Evolutionary conservation across 345 rosid species (phyloP).

Genomic region (Erodium maritimum): DNA sequence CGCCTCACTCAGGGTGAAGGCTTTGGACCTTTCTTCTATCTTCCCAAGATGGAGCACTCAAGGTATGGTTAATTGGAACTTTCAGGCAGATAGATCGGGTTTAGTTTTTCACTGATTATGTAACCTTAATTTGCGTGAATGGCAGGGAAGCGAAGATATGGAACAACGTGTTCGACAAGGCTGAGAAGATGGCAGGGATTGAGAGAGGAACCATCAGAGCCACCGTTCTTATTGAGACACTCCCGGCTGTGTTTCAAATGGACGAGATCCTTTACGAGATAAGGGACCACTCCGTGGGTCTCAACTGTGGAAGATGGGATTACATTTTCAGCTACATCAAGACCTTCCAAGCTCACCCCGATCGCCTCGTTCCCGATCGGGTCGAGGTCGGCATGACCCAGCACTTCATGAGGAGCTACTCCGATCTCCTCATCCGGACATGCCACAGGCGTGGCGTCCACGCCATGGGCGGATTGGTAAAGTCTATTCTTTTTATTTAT

Average conservation of each 20-base stretch:
- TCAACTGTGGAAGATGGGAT: constrained; percentile 96
- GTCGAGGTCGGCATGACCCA: constrained; percentile 80
- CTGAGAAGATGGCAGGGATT: constrained; percentile 75
- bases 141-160: constrained; percentile 89
- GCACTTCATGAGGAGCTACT: constrained; percentile 90
- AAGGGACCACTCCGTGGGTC: constrained; percentile 71
- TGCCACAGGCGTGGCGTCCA: constrained; percentile 85
- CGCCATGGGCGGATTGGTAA: constrained; percentile 98
- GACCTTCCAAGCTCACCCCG: constrained; percentile 81
- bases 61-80: too few species aligned
- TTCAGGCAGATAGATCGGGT: too few species aligned
- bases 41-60: constrained; percentile 92
- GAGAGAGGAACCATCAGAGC: constrained; percentile 82
- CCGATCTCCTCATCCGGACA: constrained; percentile 76
- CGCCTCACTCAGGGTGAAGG: constrained; percentile 64
- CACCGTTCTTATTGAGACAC: constrained; percentile 77
- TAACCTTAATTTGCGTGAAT: too few species aligned
- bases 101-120: too few species aligned
- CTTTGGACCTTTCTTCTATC: constrained; percentile 87
- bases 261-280: constrained; percentile 81
- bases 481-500: too few species aligned
- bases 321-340: constrained; percentile 90
- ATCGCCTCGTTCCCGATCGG: constrained; percentile 68
- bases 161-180: constrained; percentile 78
- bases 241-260: constrained; percentile 93